Evolutionary conservation across 2,329 filamentous ascomycete genomes (phyloP), one percentile per base, ranked within the genome.

Genomic region (Phaeosphaeria sp.): DNA sequence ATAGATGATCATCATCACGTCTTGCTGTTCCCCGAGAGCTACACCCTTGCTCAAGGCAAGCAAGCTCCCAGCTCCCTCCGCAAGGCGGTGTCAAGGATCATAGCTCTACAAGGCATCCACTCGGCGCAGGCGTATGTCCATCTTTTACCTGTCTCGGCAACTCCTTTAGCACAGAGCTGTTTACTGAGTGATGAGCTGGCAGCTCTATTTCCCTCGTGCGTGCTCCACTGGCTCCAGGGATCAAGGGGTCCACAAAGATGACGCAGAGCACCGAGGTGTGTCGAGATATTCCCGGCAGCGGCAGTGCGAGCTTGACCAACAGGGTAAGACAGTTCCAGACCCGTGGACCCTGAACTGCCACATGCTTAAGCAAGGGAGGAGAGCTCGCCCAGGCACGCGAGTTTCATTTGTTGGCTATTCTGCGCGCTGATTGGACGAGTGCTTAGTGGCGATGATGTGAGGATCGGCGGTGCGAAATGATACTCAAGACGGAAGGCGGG

Each of bases 381-480:
- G 47, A 41, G 53, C 52, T 52, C 58, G 36, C 59, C 65, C 72
- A 76, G 74, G 74, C 73, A 76, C 74, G 52, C 23, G 15, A 13
- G 15, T 22, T 36, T 72, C 66, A 74, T 49, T 49, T 33, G 25
- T 15, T 20, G 17, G 15, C 6, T 3, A 5, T 49, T 33, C 17
- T 11, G 46, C 25, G 27, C 18, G 25, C 23, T 36, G 27, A 49
- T 56, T 61, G 55, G 55, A 20, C 18, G 21, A 6, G 22, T n/a
- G 7, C 18, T n/a, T 3, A 21, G 48, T 30, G 46, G 33, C 52
- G 55, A 71, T 68, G 67, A 71, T 69, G 67, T 51, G 23, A 58
- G 52, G 65, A 67, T 71, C 64, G 48, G 41, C 68, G 49, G 36
- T 36, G 30, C 30, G 30, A 20, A 61, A 49, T 56, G 58, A 47